Evolutionary conservation across 805 yeast species (phyloP), one percentile per base, ranked within the genome.

Genomic region (Candida argentea): DNA sequence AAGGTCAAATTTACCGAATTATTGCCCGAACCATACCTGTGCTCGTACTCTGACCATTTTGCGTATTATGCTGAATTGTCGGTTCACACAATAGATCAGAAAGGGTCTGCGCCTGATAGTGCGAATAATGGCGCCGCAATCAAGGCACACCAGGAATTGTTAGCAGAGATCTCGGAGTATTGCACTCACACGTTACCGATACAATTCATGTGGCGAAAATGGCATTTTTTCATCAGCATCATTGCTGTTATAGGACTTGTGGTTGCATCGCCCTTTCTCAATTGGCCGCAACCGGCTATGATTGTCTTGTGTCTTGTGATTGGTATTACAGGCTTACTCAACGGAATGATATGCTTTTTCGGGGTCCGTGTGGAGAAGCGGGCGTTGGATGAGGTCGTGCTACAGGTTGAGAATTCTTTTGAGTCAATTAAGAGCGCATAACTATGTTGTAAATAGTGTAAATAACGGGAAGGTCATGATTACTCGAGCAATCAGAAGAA

Each of bases 41-140:
- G 93, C 16, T 80, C 94, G 4, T 77, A 70, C 36, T 84, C 95
- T 1, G 98, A 91, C 47, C 98, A 91, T 58, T 91, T 91, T 63
- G 98, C 89, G 0, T 82, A 79, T 42, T 39, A 45, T 27, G 54
- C 55, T n/a, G 52, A 55, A 30, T 36, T 60, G 5, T 21, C 26
- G 13, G 28, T 60, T 18, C 25, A 23, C 6, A 16, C 22, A 4
- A 32, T 37, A 17, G 39, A 11, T 5, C 26, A 25, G 13, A 25
- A 22, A 4, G 25, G 20, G 8, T 25, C 25, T 7, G 20, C 40
- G 3, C n/a, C 18, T 6, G 25, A 34, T 12, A 20, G 21, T n/a
- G 29, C 25, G 4, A 28, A 36, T 16, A 11, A 39, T 28, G 26
- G 38, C 23, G 46, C 40, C n/a, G 44, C 34, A 20, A 34, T 50